Evolutionary conservation across 108 stramenopile genomes (phyloP), one percentile per base, ranked within the genome.

Genomic region (Conticribra guillardii): DNA sequence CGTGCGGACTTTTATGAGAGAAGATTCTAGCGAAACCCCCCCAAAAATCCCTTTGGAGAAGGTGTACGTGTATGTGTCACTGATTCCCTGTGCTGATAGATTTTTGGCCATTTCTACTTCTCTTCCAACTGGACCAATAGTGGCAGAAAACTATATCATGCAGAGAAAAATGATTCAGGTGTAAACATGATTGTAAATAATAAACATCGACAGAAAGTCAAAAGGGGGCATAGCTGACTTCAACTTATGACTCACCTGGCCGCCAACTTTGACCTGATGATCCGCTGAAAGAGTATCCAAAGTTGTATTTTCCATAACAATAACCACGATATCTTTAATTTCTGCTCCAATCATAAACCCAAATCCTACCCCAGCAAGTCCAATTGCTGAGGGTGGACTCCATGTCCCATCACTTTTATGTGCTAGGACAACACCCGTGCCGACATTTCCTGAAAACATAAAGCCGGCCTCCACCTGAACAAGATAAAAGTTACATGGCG

Each of bases 371-470:
- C 92, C 89, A 0, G 78, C 73, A 31, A 88, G 55, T 21, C 81
- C 84, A 22, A 92, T 60, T 11, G 93, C 93, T 9, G 83, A 87
- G 8, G 93, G 93, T 14, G 89, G 80, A 18, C 67, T 72, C 93
- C 93, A 94, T 28, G 47, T 59, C 0, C 85, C 87, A 26, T 83
- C 75, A 1, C 67, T 58, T 4, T 81, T 74, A 24, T 79, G 82
- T 8, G 87, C 78, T 26, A 93, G 44, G 32, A 93, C 80, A 33
- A 91, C 71, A 2, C 92, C 92, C 15, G 85, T 85, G 3, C 89
- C 92, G 27, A 89, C 71, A 18, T 84, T 74, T 21, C 89, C 89
- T 4, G 87, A 81, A 48, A 89, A 77, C 34, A 90, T 76, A 31
- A 91, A 88, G 0, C 90, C 92, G 2, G 74, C 89, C 62, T 93